Evolutionary conservation across 306 rosid species (phyloP).

Genomic region (Prunus campanulata): DNA sequence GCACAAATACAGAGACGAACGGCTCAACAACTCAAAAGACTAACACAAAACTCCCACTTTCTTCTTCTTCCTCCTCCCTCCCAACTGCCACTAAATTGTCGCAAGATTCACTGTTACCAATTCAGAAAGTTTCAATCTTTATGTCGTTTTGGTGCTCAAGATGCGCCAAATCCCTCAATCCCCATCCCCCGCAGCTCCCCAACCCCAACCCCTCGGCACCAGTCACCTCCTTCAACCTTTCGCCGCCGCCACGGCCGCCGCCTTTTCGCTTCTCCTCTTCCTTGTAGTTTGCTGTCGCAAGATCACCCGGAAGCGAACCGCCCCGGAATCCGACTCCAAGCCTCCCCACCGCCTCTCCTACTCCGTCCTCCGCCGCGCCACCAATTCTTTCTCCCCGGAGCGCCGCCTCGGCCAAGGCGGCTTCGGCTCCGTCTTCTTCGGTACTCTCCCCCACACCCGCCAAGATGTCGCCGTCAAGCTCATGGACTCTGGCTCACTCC

Average conservation of each 20-base stretch:
- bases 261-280: conserved; percentile 55
- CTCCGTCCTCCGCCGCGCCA: conserved; percentile 82
- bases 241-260: conserved; percentile 30
- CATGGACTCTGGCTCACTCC: conserved; percentile 77
- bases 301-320: conserved; percentile 49
- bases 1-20: neutral
- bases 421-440: conserved; percentile 81
- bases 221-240: conserved; percentile 24
- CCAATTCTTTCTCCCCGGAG: conserved; percentile 62
- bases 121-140: neutral
- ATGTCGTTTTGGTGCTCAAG: neutral
- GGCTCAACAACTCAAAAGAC: neutral
- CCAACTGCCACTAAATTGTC: neutral
- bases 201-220: conserved; percentile 7
- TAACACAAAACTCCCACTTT: neutral
- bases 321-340: conserved; percentile 40
- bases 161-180: conserved; percentile 55
- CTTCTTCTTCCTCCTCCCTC: neutral
- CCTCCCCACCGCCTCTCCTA: conserved; percentile 71
- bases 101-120: neutral
- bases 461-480: conserved; percentile 74
- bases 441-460: conserved; percentile 38
- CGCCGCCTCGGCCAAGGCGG: conserved; percentile 88
- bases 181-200: conserved; percentile 21
- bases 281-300: conserved; percentile 47